Percentiles rank a stretch among this genome's conserved stretches.
Evolutionary conservation across 768 basidiomycete genomes (phyloP).

Genomic region (Mycena albidolilacea): DNA sequence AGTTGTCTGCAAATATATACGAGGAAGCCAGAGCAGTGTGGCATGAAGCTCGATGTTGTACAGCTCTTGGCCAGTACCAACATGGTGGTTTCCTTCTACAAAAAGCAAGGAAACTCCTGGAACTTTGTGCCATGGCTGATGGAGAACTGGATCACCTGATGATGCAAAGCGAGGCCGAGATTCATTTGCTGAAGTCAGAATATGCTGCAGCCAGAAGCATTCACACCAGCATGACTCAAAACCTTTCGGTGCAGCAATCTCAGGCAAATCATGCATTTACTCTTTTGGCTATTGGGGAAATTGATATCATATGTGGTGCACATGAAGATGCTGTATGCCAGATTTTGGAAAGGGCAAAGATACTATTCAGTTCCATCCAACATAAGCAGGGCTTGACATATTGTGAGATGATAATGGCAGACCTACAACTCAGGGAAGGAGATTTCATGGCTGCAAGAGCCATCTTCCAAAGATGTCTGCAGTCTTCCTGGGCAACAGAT

Average conservation of each 20-base stretch:
- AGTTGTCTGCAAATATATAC: not conserved
- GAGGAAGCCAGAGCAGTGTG: not conserved
- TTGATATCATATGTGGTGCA: not conserved
- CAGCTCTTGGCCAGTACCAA: not conserved
- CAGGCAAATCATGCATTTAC: not conserved
- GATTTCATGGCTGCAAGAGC: too few relatives aligned
- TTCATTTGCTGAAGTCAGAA: constrained; percentile 1
- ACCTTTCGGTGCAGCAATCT: not conserved
- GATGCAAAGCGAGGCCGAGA: not conserved
- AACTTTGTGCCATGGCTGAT: not conserved
- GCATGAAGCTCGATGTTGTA: not conserved
- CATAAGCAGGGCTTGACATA: too few relatives aligned
- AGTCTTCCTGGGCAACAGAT: too few relatives aligned
- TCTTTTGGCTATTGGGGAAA: not conserved
- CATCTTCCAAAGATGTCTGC: too few relatives aligned
- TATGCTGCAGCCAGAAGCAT: not conserved
- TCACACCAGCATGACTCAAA: not conserved
- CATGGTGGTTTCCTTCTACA: not conserved
- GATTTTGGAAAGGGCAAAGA: not conserved
- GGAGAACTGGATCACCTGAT: not conserved
- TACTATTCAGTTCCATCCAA: too few relatives aligned
- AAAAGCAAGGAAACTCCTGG: not conserved
- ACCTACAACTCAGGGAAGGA: too few relatives aligned
- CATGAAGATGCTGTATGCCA: not conserved
- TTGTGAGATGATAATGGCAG: too few relatives aligned